Percentiles rank a stretch among this genome's conserved stretches.
These are phyloP conservation scores for Colletotrichum salicis DNA, from an alignment of 2,329 filamentous ascomycete genomes.

Conservation along the genomic window DNA sequence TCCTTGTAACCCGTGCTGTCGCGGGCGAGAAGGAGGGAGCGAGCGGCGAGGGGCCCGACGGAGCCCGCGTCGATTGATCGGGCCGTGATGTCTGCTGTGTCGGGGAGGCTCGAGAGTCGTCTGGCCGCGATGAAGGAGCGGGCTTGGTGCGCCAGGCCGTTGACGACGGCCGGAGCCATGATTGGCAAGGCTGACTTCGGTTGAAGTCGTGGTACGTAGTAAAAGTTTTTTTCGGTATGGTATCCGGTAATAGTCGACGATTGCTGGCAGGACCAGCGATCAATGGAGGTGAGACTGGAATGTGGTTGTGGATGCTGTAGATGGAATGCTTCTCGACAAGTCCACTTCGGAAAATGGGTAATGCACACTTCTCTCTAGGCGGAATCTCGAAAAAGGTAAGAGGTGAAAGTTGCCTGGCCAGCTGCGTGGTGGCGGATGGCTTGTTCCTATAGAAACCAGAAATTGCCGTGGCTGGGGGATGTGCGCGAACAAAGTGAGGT, in stretches of 20 bases:
- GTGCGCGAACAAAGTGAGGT: slow-evolving; percentile 26
- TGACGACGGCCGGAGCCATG: slow-evolving; percentile 55
- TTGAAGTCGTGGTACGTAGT: not conserved
- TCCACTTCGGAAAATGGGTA: slow-evolving; percentile 11
- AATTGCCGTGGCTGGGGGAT: slow-evolving; percentile 39
- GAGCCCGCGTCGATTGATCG: slow-evolving; percentile 42
- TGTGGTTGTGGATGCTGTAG: slow-evolving; percentile 1
- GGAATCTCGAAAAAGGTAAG: slow-evolving; percentile 10
- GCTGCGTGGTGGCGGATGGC: slow-evolving; percentile 11
- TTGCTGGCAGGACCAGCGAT: slow-evolving; percentile 1
- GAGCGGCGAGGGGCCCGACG: slow-evolving; percentile 56
- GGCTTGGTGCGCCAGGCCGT: slow-evolving; percentile 32
- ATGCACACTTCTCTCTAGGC: not conserved
- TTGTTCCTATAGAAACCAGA: slow-evolving; percentile 43
- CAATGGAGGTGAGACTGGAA: slow-evolving; percentile 2
- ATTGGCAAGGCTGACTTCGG: slow-evolving; percentile 23
- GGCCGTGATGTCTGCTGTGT: slow-evolving; percentile 31
- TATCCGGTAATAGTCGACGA: not conserved
- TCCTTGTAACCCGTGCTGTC: slow-evolving; percentile 41
- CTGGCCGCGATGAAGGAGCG: slow-evolving; percentile 43
- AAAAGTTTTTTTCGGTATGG: not conserved
- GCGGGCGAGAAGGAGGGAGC: slow-evolving; percentile 54
- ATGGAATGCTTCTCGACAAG: slow-evolving; percentile 24
- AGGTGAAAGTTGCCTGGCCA: slow-evolving; percentile 27
- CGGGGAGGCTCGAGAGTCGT: slow-evolving; percentile 41